These are phyloP conservation scores for Vitis riparia DNA, from an alignment of 164 flowering plant genomes.

Conservation along the genomic window DNA sequence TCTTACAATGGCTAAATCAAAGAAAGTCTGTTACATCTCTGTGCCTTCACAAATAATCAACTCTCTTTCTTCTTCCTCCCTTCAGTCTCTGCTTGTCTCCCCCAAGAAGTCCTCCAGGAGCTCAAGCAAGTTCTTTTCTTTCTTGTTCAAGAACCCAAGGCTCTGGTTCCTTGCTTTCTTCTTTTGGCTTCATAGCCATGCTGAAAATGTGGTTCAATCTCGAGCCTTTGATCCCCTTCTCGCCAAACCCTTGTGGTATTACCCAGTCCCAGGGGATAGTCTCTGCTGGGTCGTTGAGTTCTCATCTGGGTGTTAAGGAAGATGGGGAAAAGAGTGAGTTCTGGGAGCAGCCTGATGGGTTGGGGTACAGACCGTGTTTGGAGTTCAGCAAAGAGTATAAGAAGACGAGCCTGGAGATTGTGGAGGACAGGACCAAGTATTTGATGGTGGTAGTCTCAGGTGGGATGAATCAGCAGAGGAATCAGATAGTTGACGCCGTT, in stretches of 20 bases:
- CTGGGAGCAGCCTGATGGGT: conserved; percentile 87
- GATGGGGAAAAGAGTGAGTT: conserved; percentile 41
- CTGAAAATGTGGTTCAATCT: conserved; percentile 39
- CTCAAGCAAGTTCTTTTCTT: conserved; percentile 5
- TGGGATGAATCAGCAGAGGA: conserved; percentile 96
- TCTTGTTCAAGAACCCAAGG: conserved; percentile 33
- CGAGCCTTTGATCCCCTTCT: conserved; percentile 39
- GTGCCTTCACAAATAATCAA: conserved; percentile 50
- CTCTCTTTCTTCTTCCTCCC: conserved; percentile 47
- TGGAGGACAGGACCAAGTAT: conserved; percentile 61
- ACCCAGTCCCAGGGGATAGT: conserved; percentile 7
- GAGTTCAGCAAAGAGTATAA: conserved; percentile 57
- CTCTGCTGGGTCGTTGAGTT: background rate
- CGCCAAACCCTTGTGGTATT: conserved; percentile 48
- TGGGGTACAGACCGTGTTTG: conserved; percentile 81
- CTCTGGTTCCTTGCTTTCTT: conserved; percentile 43
- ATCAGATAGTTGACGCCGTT: conserved; percentile 97
- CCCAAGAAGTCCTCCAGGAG: conserved; percentile 37
- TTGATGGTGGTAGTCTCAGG: conserved; percentile 93
- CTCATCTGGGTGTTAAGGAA: conserved; percentile 5
- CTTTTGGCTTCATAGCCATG: conserved; percentile 54
- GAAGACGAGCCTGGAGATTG: conserved; percentile 33
- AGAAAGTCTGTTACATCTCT: conserved; percentile 45
- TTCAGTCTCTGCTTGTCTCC: conserved; percentile 37
- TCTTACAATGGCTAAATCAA: conserved; percentile 16